Percentiles rank a stretch among this genome's conserved stretches.
Conservation (phyloP, 2,329 filamentous ascomycete genomes). For the Exophiala spinifera region DNA sequence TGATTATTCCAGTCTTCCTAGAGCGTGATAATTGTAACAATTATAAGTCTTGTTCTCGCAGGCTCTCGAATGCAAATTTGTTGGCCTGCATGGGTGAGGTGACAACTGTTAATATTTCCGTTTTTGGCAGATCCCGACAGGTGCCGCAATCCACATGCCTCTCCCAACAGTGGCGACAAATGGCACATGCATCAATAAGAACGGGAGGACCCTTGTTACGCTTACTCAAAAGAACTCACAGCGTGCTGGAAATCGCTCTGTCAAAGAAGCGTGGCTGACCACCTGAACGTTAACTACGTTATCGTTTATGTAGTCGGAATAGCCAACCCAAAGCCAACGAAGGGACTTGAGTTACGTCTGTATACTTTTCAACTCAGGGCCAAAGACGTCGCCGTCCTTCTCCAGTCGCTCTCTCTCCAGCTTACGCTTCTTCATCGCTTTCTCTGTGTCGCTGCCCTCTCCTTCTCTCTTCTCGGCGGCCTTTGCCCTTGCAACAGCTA, state of each 20-base stretch:
- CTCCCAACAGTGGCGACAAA: not conserved
- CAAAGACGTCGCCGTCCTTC: conserved; percentile 35
- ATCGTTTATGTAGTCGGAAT: too few species aligned
- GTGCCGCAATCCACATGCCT: not conserved
- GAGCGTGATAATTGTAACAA: too few species aligned
- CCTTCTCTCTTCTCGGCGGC: conserved; percentile 42
- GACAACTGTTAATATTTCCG: conserved; percentile 1
- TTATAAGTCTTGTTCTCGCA: too few species aligned
- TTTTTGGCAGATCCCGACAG: not conserved
- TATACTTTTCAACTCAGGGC: conserved; percentile 27
- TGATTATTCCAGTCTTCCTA: too few species aligned
- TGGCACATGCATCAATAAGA: not conserved
- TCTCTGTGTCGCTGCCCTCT: conserved; percentile 32
- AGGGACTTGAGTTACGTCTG: not conserved
- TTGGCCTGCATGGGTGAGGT: not conserved
- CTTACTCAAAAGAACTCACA: not conserved
- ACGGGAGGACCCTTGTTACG: not conserved
- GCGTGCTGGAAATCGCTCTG: too few species aligned
- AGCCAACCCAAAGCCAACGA: too few species aligned
- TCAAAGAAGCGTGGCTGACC: too few species aligned
- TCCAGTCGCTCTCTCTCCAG: conserved; percentile 30
- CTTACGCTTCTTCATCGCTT: conserved; percentile 33
- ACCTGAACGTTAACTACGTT: too few species aligned
- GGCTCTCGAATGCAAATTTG: not conserved
- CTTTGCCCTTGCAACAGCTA: conserved; percentile 33